Percentiles rank a stretch among this genome's conserved stretches.
Conservation (phyloP, 805 yeast genomes). For the Maudiozyma pseudohumilis region DNA sequence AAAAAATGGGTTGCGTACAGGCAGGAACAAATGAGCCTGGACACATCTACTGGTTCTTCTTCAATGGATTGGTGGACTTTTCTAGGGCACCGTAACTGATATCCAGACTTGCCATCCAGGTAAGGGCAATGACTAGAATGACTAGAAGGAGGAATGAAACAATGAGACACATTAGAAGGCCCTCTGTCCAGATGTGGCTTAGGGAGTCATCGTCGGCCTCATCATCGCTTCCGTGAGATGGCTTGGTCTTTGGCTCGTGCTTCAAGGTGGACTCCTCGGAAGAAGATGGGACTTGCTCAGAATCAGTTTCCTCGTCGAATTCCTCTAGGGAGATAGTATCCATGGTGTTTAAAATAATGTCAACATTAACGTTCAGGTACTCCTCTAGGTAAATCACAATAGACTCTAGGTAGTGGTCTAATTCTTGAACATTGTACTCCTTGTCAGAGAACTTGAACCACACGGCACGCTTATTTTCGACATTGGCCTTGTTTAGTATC, state of each 20-base stretch:
- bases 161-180: conserved; percentile 65
- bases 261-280: not conserved
- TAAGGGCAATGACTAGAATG: conserved; percentile 51
- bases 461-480: conserved; percentile 13
- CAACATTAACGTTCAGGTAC: conserved; percentile 11
- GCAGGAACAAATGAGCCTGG: too few species aligned
- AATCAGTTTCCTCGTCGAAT: conserved; percentile 2
- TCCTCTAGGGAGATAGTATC: conserved; percentile 6
- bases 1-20: too few species aligned
- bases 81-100: conserved; percentile 79
- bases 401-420: conserved; percentile 24
- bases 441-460: conserved; percentile 18
- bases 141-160: conserved; percentile 52
- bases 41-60: conserved; percentile 16
- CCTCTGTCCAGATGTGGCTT: conserved; percentile 35
- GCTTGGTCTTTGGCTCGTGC: not conserved
- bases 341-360: conserved; percentile 15
- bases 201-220: conserved; percentile 15
- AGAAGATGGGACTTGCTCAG: not conserved
- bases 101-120: conserved; percentile 62
- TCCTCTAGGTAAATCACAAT: conserved; percentile 17
- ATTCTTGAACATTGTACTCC: conserved; percentile 15
- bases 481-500: conserved; percentile 12
- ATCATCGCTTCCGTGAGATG: not conserved
- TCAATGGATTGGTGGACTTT: conserved; percentile 33